Evolutionary conservation across 495 filamentous ascomycete species (phyloP).

Genomic region (Penicillium steckii): DNA sequence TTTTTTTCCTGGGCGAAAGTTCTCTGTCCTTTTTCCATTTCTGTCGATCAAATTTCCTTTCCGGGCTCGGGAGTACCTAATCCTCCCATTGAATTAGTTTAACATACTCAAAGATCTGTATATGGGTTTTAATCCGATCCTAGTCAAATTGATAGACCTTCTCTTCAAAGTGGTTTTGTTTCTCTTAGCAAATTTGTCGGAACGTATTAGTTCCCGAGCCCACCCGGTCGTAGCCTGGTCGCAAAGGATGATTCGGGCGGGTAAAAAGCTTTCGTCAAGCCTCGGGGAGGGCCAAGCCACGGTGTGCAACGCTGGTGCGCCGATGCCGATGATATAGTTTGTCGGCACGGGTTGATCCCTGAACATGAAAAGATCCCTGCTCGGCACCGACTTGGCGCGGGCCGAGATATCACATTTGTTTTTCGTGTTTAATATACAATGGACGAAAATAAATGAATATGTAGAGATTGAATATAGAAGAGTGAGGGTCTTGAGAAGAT

Average conservation of each 20-base stretch:
- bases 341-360: conserved; percentile 12
- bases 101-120: no score
- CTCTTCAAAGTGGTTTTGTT: neutral
- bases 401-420: neutral
- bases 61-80: neutral
- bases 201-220: neutral
- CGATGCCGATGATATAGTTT: conserved; percentile 15
- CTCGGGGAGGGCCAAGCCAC: neutral
- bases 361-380: conserved; percentile 3
- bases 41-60: neutral
- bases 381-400: conserved; percentile 6
- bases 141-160: neutral
- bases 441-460: neutral
- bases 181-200: conserved; percentile 6
- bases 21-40: neutral
- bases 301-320: neutral
- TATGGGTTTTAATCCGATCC: no score
- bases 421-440: no score
- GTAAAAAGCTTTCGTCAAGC: neutral
- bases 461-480: no score
- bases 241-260: neutral
- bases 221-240: neutral
- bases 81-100: neutral
- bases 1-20: neutral
- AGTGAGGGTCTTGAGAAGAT: no score